Conservation (phyloP, 2,329 filamentous ascomycete species). For the Clonostachys byssicola region DNA sequence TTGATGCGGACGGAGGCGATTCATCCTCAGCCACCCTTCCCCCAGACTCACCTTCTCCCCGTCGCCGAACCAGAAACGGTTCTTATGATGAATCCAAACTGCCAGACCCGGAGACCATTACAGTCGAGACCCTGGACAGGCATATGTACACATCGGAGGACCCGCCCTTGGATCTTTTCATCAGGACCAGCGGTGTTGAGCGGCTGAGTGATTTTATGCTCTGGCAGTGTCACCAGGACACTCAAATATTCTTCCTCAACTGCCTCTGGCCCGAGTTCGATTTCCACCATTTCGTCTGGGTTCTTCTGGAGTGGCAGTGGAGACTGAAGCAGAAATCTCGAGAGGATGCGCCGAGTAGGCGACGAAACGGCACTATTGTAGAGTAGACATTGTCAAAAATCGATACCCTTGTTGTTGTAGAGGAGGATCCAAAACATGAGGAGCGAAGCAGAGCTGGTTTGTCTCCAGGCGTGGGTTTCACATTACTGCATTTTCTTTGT, state of each 20-base stretch:
- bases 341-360: conserved; percentile 36
- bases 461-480: too few species aligned
- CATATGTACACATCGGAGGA: conserved; percentile 86
- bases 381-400: too few species aligned
- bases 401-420: too few species aligned
- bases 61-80: conserved; percentile 20
- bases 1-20: conserved; percentile 45
- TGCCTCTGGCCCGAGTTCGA: conserved; percentile 97
- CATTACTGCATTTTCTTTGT: too few species aligned
- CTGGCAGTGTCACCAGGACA: conserved; percentile 94
- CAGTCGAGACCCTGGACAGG: conserved; percentile 71
- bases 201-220: conserved; percentile 97
- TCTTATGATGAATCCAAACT: conserved; percentile 31
- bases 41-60: conserved; percentile 45
- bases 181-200: conserved; percentile 90
- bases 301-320: conserved; percentile 87
- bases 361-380: conserved; percentile 9
- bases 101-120: conserved; percentile 82
- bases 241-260: conserved; percentile 87
- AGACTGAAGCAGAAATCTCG: conserved; percentile 53
- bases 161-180: conserved; percentile 84
- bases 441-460: too few species aligned
- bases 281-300: conserved; percentile 87
- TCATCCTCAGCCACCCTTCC: conserved; percentile 59
- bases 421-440: too few species aligned